Evolutionary conservation across 2,329 filamentous ascomycete genomes (phyloP).

Genomic region (Phaeosphaeria sp.): DNA sequence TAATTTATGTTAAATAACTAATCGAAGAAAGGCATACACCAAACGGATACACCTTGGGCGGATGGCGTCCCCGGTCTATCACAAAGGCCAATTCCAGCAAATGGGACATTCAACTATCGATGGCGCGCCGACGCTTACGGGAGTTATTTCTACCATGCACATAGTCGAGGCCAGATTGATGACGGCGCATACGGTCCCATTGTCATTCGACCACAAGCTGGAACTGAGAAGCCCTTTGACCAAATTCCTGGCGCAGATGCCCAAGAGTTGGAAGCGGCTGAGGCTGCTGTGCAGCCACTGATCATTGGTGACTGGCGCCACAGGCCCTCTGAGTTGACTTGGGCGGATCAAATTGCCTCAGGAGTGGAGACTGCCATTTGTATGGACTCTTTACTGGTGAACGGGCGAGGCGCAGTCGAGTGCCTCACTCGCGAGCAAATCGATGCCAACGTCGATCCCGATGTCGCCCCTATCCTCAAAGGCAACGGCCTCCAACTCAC

Average conservation of each 20-base stretch:
- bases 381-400: constrained; percentile 67
- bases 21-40: constrained; percentile 52
- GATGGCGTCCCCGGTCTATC: constrained; percentile 66
- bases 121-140: constrained; percentile 65
- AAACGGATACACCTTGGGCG: constrained; percentile 63
- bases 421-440: constrained; percentile 59
- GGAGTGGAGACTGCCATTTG: constrained; percentile 59
- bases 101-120: constrained; percentile 58
- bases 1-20: neutral
- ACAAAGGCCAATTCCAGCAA: constrained; percentile 60
- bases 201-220: constrained; percentile 51
- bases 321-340: constrained; percentile 58
- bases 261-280: constrained; percentile 58
- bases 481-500: constrained; percentile 45
- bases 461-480: constrained; percentile 37
- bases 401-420: constrained; percentile 64
- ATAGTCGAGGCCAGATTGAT: constrained; percentile 62
- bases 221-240: constrained; percentile 56
- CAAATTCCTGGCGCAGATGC: constrained; percentile 54
- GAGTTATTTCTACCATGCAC: constrained; percentile 68
- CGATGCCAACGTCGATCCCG: constrained; percentile 45
- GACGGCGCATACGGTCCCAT: constrained; percentile 67
- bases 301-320: constrained; percentile 65
- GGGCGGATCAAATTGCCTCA: constrained; percentile 53
- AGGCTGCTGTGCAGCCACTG: constrained; percentile 55